A percentile compares a stretch with the other conserved stretches of the same genome.
These are phyloP conservation scores for Podospora bellae-mahoneyi DNA, from an alignment of 495 filamentous ascomycete genomes.

Conservation along the genomic window DNA sequence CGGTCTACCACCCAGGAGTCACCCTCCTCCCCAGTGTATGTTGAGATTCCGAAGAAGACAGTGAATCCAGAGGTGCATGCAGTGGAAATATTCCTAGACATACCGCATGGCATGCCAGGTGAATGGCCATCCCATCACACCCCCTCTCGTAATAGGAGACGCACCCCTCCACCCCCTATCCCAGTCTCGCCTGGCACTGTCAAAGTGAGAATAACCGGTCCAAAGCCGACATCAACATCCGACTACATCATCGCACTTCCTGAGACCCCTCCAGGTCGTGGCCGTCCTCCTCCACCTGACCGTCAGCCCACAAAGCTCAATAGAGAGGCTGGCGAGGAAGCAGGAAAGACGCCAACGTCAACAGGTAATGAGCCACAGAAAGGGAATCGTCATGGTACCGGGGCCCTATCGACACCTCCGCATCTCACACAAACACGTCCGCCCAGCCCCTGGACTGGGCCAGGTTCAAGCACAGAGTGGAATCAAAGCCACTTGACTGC, in stretches of 20 bases:
- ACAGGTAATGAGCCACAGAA: neutral
- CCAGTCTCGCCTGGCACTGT: neutral
- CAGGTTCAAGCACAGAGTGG: neutral
- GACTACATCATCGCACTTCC: neutral
- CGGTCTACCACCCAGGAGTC: neutral
- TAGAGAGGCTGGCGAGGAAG: too few relatives aligned
- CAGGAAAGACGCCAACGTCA: too few relatives aligned
- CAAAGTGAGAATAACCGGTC: neutral
- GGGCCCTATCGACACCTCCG: too few relatives aligned
- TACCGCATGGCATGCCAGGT: too few relatives aligned
- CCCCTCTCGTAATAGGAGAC: too few relatives aligned
- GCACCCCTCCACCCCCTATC: too few relatives aligned
- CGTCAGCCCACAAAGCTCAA: neutral
- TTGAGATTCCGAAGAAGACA: neutral
- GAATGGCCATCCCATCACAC: too few relatives aligned
- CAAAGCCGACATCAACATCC: neutral
- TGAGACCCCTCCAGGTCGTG: neutral
- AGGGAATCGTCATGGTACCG: too few relatives aligned
- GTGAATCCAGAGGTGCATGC: neutral
- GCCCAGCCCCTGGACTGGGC: too few relatives aligned
- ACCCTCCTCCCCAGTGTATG: neutral
- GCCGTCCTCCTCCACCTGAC: neutral
- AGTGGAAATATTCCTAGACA: neutral
- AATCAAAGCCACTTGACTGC: neutral
- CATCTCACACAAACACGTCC: too few relatives aligned